Conservation (phyloP, 2,329 filamentous ascomycete genomes). For the Stachybotrys chlorohalonatus region DNA sequence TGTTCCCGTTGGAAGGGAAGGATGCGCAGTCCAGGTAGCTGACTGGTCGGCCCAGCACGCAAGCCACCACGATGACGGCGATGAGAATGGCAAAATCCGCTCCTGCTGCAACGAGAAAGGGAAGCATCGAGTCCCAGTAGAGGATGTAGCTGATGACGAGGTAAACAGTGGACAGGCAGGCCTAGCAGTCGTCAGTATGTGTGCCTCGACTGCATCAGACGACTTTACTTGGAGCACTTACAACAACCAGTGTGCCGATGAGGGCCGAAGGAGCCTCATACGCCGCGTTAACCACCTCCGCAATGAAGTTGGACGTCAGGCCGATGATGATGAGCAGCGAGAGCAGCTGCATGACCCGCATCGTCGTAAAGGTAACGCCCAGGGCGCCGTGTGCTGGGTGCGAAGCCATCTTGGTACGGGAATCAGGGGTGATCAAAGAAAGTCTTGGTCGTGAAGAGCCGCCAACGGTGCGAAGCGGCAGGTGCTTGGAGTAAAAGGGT, state of each 20-base stretch:
- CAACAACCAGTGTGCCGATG: conserved; percentile 69
- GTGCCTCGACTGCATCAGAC: background rate
- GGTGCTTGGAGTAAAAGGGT: conserved; percentile 31
- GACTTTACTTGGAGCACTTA: conserved; percentile 36
- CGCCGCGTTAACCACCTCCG: conserved; percentile 59
- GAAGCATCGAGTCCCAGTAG: conserved; percentile 67
- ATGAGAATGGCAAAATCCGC: conserved; percentile 64
- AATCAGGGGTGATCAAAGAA: conserved; percentile 28
- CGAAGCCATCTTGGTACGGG: conserved; percentile 30
- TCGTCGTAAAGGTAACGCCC: conserved; percentile 68
- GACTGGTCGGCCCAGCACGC: conserved; percentile 71
- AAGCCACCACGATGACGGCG: conserved; percentile 67
- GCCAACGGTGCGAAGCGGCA: conserved; percentile 30
- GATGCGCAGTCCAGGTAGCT: conserved; percentile 65
- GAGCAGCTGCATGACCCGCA: conserved; percentile 61
- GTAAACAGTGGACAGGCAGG: conserved; percentile 72
- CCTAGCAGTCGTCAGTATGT: conserved; percentile 36
- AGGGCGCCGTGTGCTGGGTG: conserved; percentile 57
- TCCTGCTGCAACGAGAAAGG: conserved; percentile 58
- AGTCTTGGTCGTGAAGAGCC: conserved; percentile 30
- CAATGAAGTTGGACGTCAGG: conserved; percentile 73
- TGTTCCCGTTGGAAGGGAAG: conserved; percentile 32
- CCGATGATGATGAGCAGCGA: conserved; percentile 71
- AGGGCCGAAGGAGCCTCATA: conserved; percentile 62
- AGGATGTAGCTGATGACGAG: conserved; percentile 72